Conservation (phyloP, 352 stramenopile species). For the Peronospora farinosa region DNA sequence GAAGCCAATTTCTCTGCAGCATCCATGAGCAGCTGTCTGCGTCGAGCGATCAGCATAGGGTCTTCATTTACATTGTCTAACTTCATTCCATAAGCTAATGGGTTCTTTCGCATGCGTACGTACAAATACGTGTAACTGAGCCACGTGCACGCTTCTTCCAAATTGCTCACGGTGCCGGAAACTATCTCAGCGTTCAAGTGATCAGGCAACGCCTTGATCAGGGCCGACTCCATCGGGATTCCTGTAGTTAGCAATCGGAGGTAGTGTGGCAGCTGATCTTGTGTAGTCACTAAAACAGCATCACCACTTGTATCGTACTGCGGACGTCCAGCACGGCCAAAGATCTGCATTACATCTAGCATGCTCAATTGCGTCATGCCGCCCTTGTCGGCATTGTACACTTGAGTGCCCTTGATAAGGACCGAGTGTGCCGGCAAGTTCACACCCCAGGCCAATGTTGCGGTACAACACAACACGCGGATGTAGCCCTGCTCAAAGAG, state of each 20-base stretch:
- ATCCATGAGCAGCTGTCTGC: conserved; percentile 65
- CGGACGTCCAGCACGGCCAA: conserved; percentile 95
- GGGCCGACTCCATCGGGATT: conserved; percentile 96
- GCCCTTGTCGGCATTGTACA: conserved; percentile 99
- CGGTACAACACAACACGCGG: conserved; percentile 96
- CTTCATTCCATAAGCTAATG: conserved; percentile 95
- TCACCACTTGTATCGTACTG: conserved; percentile 99
- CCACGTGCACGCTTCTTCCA: conserved; percentile 95
- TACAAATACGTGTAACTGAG: conserved; percentile 99
- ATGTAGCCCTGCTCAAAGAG: conserved; percentile 97
- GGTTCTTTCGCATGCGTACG: conserved; percentile 97
- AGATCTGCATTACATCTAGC: conserved; percentile 99
- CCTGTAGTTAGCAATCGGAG: conserved; percentile 92
- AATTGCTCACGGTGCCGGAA: conserved; percentile 96
- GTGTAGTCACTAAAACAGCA: conserved; percentile 97
- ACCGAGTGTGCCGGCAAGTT: conserved; percentile 98
- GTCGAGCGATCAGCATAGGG: conserved; percentile 69
- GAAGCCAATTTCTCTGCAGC: conserved; percentile 67
- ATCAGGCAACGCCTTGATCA: conserved; percentile 98
- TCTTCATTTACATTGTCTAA: conserved; percentile 89
- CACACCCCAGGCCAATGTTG: conserved; percentile 98
- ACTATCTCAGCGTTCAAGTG: conserved; percentile 99
- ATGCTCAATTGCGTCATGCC: conserved; percentile 96
- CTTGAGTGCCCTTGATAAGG: conserved; percentile 99
- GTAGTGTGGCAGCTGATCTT: conserved; percentile 91